Percentiles rank a stretch among this genome's conserved stretches.
phyloP scores from a whole-genome alignment of 805 yeast genomes.

The Tetrapisispora phaffii region DNA sequence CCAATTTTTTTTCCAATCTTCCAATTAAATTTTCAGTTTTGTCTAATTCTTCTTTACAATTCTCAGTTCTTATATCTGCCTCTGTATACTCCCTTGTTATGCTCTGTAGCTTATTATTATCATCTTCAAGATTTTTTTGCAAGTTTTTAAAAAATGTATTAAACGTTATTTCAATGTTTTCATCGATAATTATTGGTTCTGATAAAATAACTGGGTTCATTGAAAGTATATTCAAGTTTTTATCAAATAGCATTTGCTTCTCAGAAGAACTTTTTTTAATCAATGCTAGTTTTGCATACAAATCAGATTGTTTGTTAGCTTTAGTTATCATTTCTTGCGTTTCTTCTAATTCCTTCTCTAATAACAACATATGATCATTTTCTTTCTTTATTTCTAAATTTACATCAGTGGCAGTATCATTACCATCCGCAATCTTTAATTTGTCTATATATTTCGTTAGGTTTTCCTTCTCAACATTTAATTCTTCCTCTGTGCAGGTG shows the following conservation, averaged over 20 bases:
- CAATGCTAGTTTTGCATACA: conserved; percentile 43
- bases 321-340: conserved; percentile 40
- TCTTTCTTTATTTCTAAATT: conserved; percentile 31
- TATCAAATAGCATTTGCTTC: conserved; percentile 1
- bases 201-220: conserved; percentile 6
- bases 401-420: conserved; percentile 24
- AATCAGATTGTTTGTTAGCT: conserved; percentile 49
- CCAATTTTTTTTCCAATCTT: conserved; percentile 15
- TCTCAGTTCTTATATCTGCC: conserved; percentile 6
- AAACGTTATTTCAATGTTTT: conserved; percentile 17
- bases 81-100: conserved; percentile 14
- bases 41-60: conserved; percentile 8
- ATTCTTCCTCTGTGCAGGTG: conserved; percentile 36
- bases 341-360: conserved; percentile 43
- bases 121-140: conserved; percentile 13
- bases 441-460: conserved; percentile 33
- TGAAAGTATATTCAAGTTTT: not conserved
- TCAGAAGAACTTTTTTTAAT: conserved; percentile 17
- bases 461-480: conserved; percentile 37
- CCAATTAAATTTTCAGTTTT: conserved; percentile 6
- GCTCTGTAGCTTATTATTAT: conserved; percentile 9
- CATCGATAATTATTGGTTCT: conserved; percentile 8
- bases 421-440: conserved; percentile 25
- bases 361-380: conserved; percentile 29
- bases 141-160: conserved; percentile 12